Evolutionary conservation across 2,329 filamentous ascomycete species (phyloP).

Genomic region (Cercospora zeae-maydis): DNA sequence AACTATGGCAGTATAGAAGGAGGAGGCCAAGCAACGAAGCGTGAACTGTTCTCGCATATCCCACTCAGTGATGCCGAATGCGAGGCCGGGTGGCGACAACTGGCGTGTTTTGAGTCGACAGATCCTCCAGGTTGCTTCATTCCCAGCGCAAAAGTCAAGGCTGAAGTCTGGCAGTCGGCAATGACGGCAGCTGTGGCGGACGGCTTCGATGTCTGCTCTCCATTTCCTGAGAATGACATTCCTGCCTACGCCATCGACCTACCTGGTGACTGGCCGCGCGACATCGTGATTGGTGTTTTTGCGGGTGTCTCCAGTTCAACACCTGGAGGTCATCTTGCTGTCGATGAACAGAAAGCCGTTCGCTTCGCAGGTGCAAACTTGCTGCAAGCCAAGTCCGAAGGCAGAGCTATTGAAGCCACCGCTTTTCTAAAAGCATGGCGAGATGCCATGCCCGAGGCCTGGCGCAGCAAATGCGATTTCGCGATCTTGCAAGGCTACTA

Average conservation of each 20-base stretch:
- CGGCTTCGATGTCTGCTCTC: slow-evolving; percentile 39
- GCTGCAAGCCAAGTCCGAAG: slow-evolving; percentile 25
- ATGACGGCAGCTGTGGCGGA: slow-evolving; percentile 42
- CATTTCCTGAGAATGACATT: slow-evolving; percentile 34
- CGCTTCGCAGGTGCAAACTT: slow-evolving; percentile 26
- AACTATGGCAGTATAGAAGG: slow-evolving; percentile 11
- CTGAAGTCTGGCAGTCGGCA: slow-evolving; percentile 49
- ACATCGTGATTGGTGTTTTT: slow-evolving; percentile 39
- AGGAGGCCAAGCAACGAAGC: slow-evolving; percentile 33
- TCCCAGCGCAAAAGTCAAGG: slow-evolving; percentile 48
- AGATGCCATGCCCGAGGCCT: slow-evolving; percentile 35
- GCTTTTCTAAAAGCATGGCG: slow-evolving; percentile 40
- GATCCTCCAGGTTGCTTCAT: slow-evolving; percentile 39
- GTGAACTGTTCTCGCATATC: slow-evolving; percentile 47
- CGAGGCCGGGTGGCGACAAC: slow-evolving; percentile 47
- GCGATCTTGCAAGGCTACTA: slow-evolving; percentile 30
- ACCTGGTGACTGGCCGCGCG: slow-evolving; percentile 36
- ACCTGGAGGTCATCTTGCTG: slow-evolving; percentile 29
- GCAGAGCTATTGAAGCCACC: slow-evolving; percentile 24
- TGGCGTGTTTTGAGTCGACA: slow-evolving; percentile 52
- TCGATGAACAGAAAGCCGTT: slow-evolving; percentile 26
- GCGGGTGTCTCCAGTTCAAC: slow-evolving; percentile 18
- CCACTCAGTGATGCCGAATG: slow-evolving; percentile 54
- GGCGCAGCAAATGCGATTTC: slow-evolving; percentile 29
- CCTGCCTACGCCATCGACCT: slow-evolving; percentile 21